These are phyloP conservation scores for Eucalyptus regnans DNA, from an alignment of 345 rosid genomes.

Conservation along the genomic window DNA sequence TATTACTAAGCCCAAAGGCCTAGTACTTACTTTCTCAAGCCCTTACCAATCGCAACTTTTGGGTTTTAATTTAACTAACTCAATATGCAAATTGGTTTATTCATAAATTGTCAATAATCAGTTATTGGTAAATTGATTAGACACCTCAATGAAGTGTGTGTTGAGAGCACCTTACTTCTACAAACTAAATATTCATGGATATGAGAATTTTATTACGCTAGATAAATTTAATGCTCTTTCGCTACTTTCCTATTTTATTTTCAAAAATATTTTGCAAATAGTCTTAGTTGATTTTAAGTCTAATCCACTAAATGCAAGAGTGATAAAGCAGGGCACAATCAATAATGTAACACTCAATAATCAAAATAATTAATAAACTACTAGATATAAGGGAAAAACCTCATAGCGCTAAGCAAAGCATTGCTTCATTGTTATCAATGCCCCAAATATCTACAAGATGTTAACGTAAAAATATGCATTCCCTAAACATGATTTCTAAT, in stretches of 20 bases:
- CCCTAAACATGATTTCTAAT: neutral
- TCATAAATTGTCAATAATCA: too few relatives aligned
- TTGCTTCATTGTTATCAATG: neutral
- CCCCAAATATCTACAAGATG: neutral
- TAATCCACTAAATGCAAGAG: neutral
- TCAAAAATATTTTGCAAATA: too few relatives aligned
- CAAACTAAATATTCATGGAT: too few relatives aligned
- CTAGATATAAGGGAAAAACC: neutral
- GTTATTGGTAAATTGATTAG: too few relatives aligned
- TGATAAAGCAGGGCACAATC: neutral
- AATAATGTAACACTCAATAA: too few relatives aligned
- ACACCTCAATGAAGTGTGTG: too few relatives aligned
- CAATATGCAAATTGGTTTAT: too few relatives aligned
- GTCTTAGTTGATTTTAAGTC: neutral
- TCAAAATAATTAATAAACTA: neutral
- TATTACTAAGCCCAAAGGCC: neutral
- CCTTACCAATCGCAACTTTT: neutral
- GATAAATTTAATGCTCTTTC: too few relatives aligned
- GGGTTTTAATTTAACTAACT: neutral
- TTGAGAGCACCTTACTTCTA: too few relatives aligned
- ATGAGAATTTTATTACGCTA: too few relatives aligned
- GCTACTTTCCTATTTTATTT: too few relatives aligned
- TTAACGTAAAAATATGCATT: too few relatives aligned
- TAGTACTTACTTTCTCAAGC: neutral
- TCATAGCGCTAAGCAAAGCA: neutral